These are phyloP conservation scores for Tanozyma kutaoensis DNA, from an alignment of 805 yeast species.

Conservation along the genomic window DNA sequence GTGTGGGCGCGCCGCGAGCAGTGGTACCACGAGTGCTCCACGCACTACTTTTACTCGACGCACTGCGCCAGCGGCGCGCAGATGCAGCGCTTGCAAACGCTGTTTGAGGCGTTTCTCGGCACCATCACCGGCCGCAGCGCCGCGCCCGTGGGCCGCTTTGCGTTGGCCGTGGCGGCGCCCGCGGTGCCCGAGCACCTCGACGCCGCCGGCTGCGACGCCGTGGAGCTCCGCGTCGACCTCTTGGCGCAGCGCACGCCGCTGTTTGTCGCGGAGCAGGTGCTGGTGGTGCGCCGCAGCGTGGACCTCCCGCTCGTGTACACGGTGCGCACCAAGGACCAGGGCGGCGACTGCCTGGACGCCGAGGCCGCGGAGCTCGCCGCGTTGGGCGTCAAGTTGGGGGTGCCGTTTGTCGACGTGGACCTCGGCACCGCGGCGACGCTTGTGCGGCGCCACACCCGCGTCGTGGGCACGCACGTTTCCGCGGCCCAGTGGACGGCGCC, in stretches of 20 bases:
- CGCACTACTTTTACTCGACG: constrained; percentile 62
- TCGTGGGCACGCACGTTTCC: constrained; percentile 81
- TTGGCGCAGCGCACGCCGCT: constrained; percentile 34
- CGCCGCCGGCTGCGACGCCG: constrained; percentile 62
- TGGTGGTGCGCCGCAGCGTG: constrained; percentile 49
- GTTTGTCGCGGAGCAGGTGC: constrained; percentile 64
- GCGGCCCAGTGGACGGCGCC: constrained; percentile 58
- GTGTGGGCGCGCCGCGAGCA: constrained; percentile 78
- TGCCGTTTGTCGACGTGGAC: constrained; percentile 73
- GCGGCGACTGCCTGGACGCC: constrained; percentile 65
- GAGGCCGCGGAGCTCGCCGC: constrained; percentile 33
- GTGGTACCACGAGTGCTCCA: constrained; percentile 74
- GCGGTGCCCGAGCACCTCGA: constrained; percentile 48
- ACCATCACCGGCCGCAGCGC: constrained; percentile 45
- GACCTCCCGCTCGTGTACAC: constrained; percentile 72
- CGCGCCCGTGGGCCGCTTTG: constrained; percentile 24
- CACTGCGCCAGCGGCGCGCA: constrained; percentile 47
- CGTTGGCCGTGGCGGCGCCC: constrained; percentile 63
- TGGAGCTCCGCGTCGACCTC: constrained; percentile 73
- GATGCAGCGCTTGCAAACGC: constrained; percentile 39
- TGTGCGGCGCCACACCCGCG: constrained; percentile 42
- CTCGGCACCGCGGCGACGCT: constrained; percentile 50
- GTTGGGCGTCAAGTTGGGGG: constrained; percentile 64
- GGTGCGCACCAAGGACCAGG: constrained; percentile 65
- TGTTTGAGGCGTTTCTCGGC: constrained; percentile 45